Evolutionary conservation across 805 yeast genomes (phyloP), one percentile per base, ranked within the genome.

Genomic region (Pichia californica): DNA sequence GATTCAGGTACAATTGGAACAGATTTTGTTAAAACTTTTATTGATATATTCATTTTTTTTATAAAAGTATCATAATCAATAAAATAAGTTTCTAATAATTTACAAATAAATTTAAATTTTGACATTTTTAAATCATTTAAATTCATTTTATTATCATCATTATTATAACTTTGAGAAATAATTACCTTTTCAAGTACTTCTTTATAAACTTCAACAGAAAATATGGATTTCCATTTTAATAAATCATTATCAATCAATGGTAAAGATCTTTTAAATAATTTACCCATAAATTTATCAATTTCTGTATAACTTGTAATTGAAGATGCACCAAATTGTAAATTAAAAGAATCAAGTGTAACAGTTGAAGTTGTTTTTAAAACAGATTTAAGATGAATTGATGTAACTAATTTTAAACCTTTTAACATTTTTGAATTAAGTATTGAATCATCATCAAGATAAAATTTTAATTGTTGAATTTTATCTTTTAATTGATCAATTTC

Each of bases 1-100:
- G n/a, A 34, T n/a, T 23, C 19, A 2, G 61, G 58, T 10, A 54
- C 41, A 28, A 57, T 47, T 2, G 51, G 50, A 9, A 50, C 19
- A 11, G 47, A 31, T 7, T n/a, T 13, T 2, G 11, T 7, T 30
- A 50, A 33, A 9, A 33, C 18, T n/a, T 29, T 5, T 2, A 34
- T 21, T 26, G 49, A 54, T 4, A 18, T 32, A 8, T 25, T 44
- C 14, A 52, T 9, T 7, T 21, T 18, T 2, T 23, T n/a, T 3
- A 14, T 26, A 9, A 49, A 45, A 2, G 30, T 20, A 5, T 49
- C 49, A 36, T 50, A 55, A 32, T 43, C 35, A 7, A 50, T 46
- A 15, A 57, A 41, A 38, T 49, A 55, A 1, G 46, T 37, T 43
- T 48, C 53, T n/a, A 58, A 31, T 34, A 49, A 41, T 19, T 37